Evolutionary conservation across 1,284 basidiomycete species (phyloP), one percentile per base, ranked within the genome.

Genomic region (Puccinia horiana): DNA sequence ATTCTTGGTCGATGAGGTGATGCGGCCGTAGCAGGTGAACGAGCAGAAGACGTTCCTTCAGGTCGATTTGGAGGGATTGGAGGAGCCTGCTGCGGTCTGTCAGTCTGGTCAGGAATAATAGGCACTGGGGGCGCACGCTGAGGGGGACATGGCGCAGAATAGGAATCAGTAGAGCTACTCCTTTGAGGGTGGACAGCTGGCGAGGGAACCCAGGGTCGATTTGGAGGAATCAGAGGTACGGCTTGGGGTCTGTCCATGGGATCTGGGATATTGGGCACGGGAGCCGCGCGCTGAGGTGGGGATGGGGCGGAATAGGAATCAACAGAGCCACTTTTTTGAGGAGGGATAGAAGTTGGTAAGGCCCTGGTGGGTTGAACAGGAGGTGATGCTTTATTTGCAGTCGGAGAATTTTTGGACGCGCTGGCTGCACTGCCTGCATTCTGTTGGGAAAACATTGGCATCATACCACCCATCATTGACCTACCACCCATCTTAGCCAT

Each of bases 401-500:
- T n/a, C 35, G 63, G n/a, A 23, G 61, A 8, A 49, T 49, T 78
- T 26, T 58, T 67, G 35, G 76, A 49, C 37, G 40, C n/a, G 44
- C 49, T 69, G 49, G 42, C 47, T 49, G 76, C 44, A 49, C 26
- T 29, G 26, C 61, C 42, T 32, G 63, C 37, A 23, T 49, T 42
- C n/a, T 40, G 52, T 23, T 65, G 61, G 32, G 49, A 26, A 42
- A 72, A 58, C 77, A 80, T 70, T 26, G 77, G 67, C 67, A 80
- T 44, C 77, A 80, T 80, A 14, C 77, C 77, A 32, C 77, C 77
- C 77, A 80, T 80, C 77, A 80, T 80, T 56, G 77, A 42, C 69
- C 77, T 49, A 29, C 49, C 77, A 14, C 77, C 77, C 77, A 80
- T 80, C 56, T 80, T 80, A 23, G 77, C 77, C 77, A 80, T 80